Base-by-base conservation (phyloP, 2,329 filamentous ascomycete species). In the Leptographium wingfieldii region DNA sequence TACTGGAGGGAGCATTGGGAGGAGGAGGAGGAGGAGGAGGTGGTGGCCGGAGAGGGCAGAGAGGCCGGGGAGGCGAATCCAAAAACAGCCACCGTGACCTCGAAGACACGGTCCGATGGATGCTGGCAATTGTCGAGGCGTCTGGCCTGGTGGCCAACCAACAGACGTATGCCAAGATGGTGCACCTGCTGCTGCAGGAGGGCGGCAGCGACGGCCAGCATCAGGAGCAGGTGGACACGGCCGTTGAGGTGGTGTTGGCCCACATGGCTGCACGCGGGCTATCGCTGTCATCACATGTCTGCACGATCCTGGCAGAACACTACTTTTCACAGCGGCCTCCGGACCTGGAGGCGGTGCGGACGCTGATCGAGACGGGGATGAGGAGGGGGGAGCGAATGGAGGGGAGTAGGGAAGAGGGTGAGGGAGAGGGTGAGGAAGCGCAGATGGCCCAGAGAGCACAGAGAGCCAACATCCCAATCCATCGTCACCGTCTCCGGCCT, bases 231-330 rank as follows among this genome's bases (percentile, higher is more conserved):
- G 72, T 74, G 29, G 73, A 73, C 51, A 69, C 72, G 2, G 81
- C 83, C 59, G 79, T 88, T 16, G 77, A 79, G 53, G 77, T 77
- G 1, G 77, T 92, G 9, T 76, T 90, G 52, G 71, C 74, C 1
- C 81, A 86, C 69, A 87, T 94, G 78, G 72, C 73, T 57, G 65
- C 67, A 6, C 72, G 76, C 29, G 78, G 79, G 25, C 67, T 86
- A 52, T 69, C 77, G 55, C 77, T 83, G 2, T 81, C 80, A 4
- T 71, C 82, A 1, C 80, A 90, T 65, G 87, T 90, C 67, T 88
- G 88, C 73, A 92, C 88, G 29, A 87, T 86, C 67, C 79, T 94
- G 25, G 74, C 88, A 54, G 80, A 85, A 54, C 77, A 87, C 68
- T 86, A 85, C 68, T 86, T 92, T 68, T 67, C 75, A 10, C 77